Evolutionary conservation across 768 basidiomycete species (phyloP).

Genomic region (Epithele typhae): DNA sequence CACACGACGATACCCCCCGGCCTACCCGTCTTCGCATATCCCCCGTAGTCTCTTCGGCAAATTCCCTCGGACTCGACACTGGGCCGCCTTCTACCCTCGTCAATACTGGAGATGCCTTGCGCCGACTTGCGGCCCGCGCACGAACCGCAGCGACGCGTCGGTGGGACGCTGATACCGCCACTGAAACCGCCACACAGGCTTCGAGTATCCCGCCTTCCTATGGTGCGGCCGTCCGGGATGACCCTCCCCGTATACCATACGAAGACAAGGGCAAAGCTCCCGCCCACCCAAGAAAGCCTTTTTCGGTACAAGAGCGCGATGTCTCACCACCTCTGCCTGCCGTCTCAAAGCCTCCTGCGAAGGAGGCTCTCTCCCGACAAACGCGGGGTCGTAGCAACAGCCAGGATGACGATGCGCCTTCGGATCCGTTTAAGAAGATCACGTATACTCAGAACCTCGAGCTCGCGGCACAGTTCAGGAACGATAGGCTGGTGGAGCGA

Average conservation of each 20-base stretch:
- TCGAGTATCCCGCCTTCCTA: slow-evolving; percentile 49
- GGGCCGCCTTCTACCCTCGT: slow-evolving; percentile 8
- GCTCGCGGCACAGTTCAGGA: slow-evolving; percentile 65
- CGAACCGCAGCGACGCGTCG: not conserved
- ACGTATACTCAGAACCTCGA: slow-evolving; percentile 65
- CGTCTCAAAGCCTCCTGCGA: not conserved
- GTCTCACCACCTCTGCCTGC: slow-evolving; percentile 4
- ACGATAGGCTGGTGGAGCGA: slow-evolving; percentile 58
- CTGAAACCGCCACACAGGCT: slow-evolving; percentile 27
- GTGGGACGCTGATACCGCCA: slow-evolving; percentile 35
- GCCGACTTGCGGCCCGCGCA: slow-evolving; percentile 12
- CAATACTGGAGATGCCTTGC: slow-evolving; percentile 3
- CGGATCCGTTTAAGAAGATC: slow-evolving; percentile 74
- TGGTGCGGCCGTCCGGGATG: slow-evolving; percentile 34
- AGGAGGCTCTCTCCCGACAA: slow-evolving; percentile 1
- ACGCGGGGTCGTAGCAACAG: slow-evolving; percentile 36
- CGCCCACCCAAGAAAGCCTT: too few relatives aligned
- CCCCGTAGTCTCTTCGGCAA: slow-evolving; percentile 13
- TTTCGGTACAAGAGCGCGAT: too few relatives aligned
- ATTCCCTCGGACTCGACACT: slow-evolving; percentile 28
- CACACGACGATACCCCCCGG: slow-evolving; percentile 15
- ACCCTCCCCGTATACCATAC: slow-evolving; percentile 2
- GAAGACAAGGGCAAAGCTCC: slow-evolving; percentile 1
- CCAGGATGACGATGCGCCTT: slow-evolving; percentile 25
- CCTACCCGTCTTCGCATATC: slow-evolving; percentile 18